These are phyloP conservation scores for Ceratocystis alfenasii DNA, from an alignment of 2,329 filamentous ascomycete species.

Conservation along the genomic window DNA sequence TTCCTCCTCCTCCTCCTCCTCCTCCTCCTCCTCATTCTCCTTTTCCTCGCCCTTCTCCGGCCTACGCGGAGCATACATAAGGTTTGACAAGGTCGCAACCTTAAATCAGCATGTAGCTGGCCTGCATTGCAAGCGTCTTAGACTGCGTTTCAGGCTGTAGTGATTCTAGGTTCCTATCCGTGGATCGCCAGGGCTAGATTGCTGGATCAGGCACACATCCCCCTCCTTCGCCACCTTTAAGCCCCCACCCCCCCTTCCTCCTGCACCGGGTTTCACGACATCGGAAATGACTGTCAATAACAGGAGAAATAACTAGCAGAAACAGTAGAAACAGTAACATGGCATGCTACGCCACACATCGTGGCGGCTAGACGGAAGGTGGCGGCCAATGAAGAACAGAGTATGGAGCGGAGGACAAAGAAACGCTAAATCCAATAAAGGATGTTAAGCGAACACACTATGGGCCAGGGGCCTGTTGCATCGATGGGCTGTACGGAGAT, in stretches of 20 bases:
- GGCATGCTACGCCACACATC: too few species aligned
- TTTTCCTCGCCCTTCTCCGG: too few species aligned
- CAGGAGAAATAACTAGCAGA: too few species aligned
- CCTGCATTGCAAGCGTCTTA: not conserved
- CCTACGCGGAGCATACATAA: not conserved
- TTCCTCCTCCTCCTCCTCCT: not conserved
- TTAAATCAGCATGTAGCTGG: not conserved
- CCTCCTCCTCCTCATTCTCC: not conserved
- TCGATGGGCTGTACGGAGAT: not conserved
- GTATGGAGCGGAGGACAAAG: too few species aligned
- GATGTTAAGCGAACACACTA: too few species aligned
- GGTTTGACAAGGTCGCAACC: constrained; percentile 1
- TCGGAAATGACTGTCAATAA: not conserved
- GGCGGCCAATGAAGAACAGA: too few species aligned
- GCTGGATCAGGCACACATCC: not conserved
- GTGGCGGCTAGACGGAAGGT: too few species aligned
- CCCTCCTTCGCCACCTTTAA: not conserved
- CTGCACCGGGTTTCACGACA: not conserved
- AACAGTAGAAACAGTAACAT: too few species aligned
- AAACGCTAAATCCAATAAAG: too few species aligned
- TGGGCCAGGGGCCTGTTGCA: too few species aligned
- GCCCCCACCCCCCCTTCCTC: not conserved
- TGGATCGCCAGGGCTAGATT: not conserved
- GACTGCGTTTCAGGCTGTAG: constrained; percentile 1
- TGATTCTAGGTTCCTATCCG: not conserved